Conservation (phyloP, 2,329 filamentous ascomycete species). For the Diaporthe citri region DNA sequence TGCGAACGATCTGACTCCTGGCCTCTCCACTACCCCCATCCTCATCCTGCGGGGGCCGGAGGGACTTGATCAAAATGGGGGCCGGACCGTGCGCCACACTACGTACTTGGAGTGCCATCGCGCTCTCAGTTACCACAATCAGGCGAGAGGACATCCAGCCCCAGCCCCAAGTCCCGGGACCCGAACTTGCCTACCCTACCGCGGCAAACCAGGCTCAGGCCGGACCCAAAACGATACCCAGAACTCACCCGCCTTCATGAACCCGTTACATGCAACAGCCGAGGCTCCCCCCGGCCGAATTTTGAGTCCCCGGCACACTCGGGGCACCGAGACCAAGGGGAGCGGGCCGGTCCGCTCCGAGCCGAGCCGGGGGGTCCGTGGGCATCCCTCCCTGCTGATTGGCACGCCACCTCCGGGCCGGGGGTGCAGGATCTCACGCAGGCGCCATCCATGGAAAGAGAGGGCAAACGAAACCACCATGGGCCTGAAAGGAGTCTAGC, state of each 20-base stretch:
- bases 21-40: background rate
- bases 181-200: background rate
- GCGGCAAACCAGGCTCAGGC: background rate
- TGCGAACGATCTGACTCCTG: background rate
- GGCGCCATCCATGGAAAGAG: constrained; percentile 9
- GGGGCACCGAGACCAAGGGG: background rate
- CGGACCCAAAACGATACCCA: background rate
- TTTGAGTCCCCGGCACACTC: background rate
- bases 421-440: background rate
- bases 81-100: background rate
- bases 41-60: background rate
- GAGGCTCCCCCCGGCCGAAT: background rate
- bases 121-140: background rate
- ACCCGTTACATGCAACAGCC: background rate
- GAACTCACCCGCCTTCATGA: background rate
- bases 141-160: background rate
- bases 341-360: constrained; percentile 25
- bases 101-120: no score
- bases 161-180: background rate
- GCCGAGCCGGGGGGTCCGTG: constrained; percentile 7
- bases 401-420: background rate
- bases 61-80: background rate
- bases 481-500: constrained; percentile 5
- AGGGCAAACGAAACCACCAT: constrained; percentile 7
- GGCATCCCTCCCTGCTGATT: background rate